phyloP scores from a whole-genome alignment of 192 early-diverging fungal genomes.

The Geranomyces michiganensis region DNA sequence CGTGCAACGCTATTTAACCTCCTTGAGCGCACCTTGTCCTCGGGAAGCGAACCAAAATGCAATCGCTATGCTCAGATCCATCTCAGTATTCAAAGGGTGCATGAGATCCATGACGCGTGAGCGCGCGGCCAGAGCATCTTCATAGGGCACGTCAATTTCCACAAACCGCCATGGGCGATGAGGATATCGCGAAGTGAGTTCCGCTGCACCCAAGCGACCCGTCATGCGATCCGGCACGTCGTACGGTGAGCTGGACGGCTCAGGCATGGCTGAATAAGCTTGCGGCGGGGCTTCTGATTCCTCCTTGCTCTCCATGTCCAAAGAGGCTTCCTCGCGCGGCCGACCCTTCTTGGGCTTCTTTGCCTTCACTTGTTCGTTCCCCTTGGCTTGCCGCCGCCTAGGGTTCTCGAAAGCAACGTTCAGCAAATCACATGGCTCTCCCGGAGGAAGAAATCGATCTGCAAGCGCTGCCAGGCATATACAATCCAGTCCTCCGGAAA shows the following conservation, averaged over 20 bases:
- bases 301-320: no score
- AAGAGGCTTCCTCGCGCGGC: no score
- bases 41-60: slow-evolving; percentile 95
- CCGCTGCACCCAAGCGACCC: slow-evolving; percentile 56
- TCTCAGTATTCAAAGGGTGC: slow-evolving; percentile 82
- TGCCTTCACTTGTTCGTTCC: neutral
- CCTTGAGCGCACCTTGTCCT: slow-evolving; percentile 67
- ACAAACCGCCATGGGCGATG: slow-evolving; percentile 87
- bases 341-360: neutral
- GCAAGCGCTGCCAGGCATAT: slow-evolving; percentile 83
- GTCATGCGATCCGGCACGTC: slow-evolving; percentile 86
- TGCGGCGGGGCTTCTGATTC: no score
- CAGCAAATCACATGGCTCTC: slow-evolving; percentile 85
- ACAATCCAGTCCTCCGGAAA: slow-evolving; percentile 96
- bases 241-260: slow-evolving; percentile 39
- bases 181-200: slow-evolving; percentile 66
- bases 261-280: no score
- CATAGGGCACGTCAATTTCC: slow-evolving; percentile 82
- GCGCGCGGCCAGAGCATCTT: slow-evolving; percentile 58
- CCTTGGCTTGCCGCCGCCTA: slow-evolving; percentile 44
- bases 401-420: slow-evolving; percentile 98
- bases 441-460: slow-evolving; percentile 65
- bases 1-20: neutral
- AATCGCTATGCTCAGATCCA: slow-evolving; percentile 97
- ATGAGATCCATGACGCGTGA: slow-evolving; percentile 72